These are phyloP conservation scores for Pseudozyma thailandica DNA, from an alignment of 1,284 basidiomycete species.

Conservation along the genomic window DNA sequence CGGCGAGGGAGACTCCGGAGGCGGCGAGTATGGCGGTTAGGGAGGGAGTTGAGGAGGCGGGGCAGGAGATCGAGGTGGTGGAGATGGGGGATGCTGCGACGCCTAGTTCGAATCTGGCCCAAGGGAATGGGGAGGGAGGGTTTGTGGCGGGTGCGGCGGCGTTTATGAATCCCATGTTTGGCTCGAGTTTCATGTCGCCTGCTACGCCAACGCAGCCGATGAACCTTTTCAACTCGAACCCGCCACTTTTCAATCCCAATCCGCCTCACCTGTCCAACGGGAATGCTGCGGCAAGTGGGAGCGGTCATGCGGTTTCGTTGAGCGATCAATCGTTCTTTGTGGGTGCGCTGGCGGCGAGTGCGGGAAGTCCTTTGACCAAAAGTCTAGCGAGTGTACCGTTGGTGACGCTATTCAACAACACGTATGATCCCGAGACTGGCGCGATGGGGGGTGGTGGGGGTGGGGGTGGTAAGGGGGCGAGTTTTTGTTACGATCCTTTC, in stretches of 20 bases:
- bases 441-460: not conserved
- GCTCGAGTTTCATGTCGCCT: too few species aligned
- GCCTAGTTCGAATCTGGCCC: not conserved
- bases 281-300: too few species aligned
- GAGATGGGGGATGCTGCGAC: not conserved
- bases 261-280: too few species aligned
- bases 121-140: not conserved
- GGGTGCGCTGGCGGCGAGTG: conserved; percentile 1
- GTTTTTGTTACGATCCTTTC: conserved; percentile 41
- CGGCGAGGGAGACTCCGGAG: conserved; percentile 35
- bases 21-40: conserved; percentile 31
- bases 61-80: not conserved
- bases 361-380: conserved; percentile 4
- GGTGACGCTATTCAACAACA: conserved; percentile 43
- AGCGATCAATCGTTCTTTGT: not conserved
- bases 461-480: not conserved
- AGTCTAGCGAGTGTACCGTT: conserved; percentile 23
- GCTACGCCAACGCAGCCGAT: too few species aligned
- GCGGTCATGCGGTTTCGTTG: too few species aligned
- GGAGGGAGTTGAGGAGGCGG: not conserved
- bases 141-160: not conserved
- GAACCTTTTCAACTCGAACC: too few species aligned
- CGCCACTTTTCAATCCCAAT: too few species aligned
- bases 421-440: conserved; percentile 15
- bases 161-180: too few species aligned